These are phyloP conservation scores for Leccinum huronense DNA, from an alignment of 1,284 basidiomycete genomes.

Conservation along the genomic window DNA sequence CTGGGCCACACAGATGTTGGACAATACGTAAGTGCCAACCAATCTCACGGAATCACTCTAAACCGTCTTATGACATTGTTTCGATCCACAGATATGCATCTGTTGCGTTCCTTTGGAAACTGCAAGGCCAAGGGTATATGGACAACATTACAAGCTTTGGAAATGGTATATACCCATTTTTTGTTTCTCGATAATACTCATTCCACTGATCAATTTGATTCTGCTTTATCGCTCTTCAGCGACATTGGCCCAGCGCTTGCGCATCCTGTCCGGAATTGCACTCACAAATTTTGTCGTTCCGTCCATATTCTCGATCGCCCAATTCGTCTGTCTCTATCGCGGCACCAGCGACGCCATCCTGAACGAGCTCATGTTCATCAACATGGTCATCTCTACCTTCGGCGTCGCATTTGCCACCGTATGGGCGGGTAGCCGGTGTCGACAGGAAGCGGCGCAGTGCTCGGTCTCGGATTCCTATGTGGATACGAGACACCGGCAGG, in stretches of 20 bases:
- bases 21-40: constrained; percentile 25
- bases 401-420: constrained; percentile 21
- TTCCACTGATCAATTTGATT: background rate
- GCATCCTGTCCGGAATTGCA: constrained; percentile 26
- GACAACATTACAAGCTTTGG: background rate
- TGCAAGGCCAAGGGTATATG: constrained; percentile 4
- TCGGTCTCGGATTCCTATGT: background rate
- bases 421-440: constrained; percentile 14
- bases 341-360: background rate
- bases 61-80: background rate
- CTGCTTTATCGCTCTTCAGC: constrained; percentile 5
- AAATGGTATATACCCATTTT: constrained; percentile 3
- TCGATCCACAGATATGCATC: constrained; percentile 21
- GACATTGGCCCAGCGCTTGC: constrained; percentile 19
- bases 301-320: constrained; percentile 29
- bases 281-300: constrained; percentile 27
- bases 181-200: background rate
- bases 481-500: background rate
- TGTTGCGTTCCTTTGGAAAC: constrained; percentile 20
- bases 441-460: constrained; percentile 4
- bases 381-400: constrained; percentile 16
- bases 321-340: constrained; percentile 16
- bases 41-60: background rate
- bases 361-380: constrained; percentile 11
- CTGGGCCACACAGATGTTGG: constrained; percentile 31